Percentiles rank a stretch among this genome's conserved stretches.
These are phyloP conservation scores for Rhizopus arrhizus DNA, from an alignment of 371 early-diverging fungal genomes.

Conservation along the genomic window DNA sequence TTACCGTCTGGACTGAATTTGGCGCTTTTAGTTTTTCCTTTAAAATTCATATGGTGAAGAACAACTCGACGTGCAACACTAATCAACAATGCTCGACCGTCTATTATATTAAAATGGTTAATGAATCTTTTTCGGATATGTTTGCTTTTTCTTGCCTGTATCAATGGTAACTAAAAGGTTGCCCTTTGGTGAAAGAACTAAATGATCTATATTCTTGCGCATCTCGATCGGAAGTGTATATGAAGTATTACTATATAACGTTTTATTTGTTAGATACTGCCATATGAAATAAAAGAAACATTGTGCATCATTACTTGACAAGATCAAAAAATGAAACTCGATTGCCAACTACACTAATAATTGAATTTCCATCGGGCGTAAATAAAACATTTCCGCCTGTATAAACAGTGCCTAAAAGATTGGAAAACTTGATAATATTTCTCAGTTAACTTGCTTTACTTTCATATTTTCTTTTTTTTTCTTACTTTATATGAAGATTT, in stretches of 20 bases:
- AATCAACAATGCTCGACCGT: slow-evolving; percentile 86
- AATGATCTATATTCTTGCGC: slow-evolving; percentile 81
- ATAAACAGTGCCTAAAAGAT: slow-evolving; percentile 95
- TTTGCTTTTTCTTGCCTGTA: slow-evolving; percentile 61
- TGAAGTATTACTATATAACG: slow-evolving; percentile 75
- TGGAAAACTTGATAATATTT: slow-evolving; percentile 72
- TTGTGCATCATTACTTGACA: slow-evolving; percentile 68
- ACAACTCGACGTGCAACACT: slow-evolving; percentile 83
- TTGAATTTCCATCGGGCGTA: slow-evolving; percentile 92
- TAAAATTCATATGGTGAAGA: slow-evolving; percentile 89
- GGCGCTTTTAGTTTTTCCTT: slow-evolving; percentile 74
- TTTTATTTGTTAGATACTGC: neutral
- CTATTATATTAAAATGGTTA: slow-evolving; percentile 38
- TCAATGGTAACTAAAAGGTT: slow-evolving; percentile 87
- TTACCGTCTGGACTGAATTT: slow-evolving; percentile 81
- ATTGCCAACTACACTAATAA: slow-evolving; percentile 96
- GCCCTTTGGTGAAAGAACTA: slow-evolving; percentile 91
- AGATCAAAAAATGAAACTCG: slow-evolving; percentile 94
- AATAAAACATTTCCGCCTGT: slow-evolving; percentile 92
- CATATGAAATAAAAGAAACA: neutral
- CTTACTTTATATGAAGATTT: slow-evolving; percentile 34
- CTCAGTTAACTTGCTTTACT: neutral
- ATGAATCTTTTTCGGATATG: neutral
- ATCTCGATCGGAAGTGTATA: slow-evolving; percentile 92
- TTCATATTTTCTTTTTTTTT: neutral